Evolutionary conservation across 2,329 filamentous ascomycete genomes (phyloP), one percentile per base, ranked within the genome.

Genomic region (Xylaria arbuscula): DNA sequence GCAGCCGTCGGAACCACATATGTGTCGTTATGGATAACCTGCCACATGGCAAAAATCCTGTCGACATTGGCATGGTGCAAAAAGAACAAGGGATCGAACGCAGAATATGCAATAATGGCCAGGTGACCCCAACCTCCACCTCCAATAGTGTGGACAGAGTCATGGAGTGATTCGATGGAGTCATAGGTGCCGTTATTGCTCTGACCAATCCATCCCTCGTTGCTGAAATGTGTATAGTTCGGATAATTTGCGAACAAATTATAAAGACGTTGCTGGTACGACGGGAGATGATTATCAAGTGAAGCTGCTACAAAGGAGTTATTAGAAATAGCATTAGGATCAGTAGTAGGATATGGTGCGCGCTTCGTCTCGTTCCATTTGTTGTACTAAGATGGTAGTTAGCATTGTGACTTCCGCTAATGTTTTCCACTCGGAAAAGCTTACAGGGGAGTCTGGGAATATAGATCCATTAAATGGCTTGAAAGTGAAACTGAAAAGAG

Each of bases 31-130:
- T 96, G 87, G 15, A 96, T 79, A 0, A 85, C 83, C 80, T 96
- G 92, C 92, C 92, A 96, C 69, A 97, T 86, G 38, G 92, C 88
- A 70, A 93, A 88, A 34, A 92, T 79, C 2, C 93, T 88, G 75
- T 97, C 93, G 8, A 93, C 86, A 79, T 92, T 94, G 70, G 84
- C 82, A 74, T 95, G 93, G 74, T 95, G 92, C 9, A 95, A 80
- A 80, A 91, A 92, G 79, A 95, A 94, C 13, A 93, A 81, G 0
- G 93, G 93, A 76, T 97, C 93, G 76, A 93, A 97, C 0, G 91
- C 87, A 1, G 92, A 92, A 73, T 91, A 91, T 19, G 89, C 88
- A 38, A 90, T 88, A 78, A 88, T 91, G 50, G 86, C 88, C 87
- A 92, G 91, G 73, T 93, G 91, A 1, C 78, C 78, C 68, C 73